phyloP scores from a whole-genome alignment of 192 early-diverging fungal genomes.

The Nowakowskiella sp. region DNA sequence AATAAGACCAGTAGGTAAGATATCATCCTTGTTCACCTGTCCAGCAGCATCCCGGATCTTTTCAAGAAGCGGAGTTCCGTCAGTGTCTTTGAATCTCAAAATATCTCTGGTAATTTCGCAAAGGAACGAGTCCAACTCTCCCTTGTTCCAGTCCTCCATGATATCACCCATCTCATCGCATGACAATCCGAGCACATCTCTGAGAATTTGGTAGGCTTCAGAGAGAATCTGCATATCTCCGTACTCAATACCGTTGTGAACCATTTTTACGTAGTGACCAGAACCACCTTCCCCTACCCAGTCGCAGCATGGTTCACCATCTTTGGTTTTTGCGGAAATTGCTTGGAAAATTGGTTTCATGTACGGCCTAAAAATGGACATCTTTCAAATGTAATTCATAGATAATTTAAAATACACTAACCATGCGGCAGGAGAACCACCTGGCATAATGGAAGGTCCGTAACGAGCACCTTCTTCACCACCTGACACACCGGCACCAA shows the following conservation, averaged over 20 bases:
- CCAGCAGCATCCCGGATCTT: slow-evolving; percentile 96
- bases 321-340: slow-evolving; percentile 80
- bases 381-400: not conserved
- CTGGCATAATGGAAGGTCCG: slow-evolving; percentile 96
- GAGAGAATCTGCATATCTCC: slow-evolving; percentile 99
- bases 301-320: slow-evolving; percentile 92
- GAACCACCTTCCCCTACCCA: slow-evolving; percentile 97
- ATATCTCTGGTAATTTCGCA: slow-evolving; percentile 95
- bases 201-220: slow-evolving; percentile 91
- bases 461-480: slow-evolving; percentile 98
- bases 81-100: slow-evolving; percentile 84
- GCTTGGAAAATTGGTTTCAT: slow-evolving; percentile 96
- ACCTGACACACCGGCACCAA: slow-evolving; percentile 96
- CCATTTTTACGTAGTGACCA: slow-evolving; percentile 99
- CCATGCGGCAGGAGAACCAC: slow-evolving; percentile 90
- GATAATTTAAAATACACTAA: slow-evolving; percentile 23
- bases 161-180: slow-evolving; percentile 85
- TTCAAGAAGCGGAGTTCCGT: slow-evolving; percentile 78
- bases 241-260: slow-evolving; percentile 99
- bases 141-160: slow-evolving; percentile 94
- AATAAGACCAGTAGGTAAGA: not conserved
- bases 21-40: slow-evolving; percentile 34
- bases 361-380: slow-evolving; percentile 45
- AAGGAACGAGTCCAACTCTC: slow-evolving; percentile 92
- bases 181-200: slow-evolving; percentile 69